Evolutionary conservation across 805 yeast genomes (phyloP).

Genomic region (Saccharomycopsis vini): DNA sequence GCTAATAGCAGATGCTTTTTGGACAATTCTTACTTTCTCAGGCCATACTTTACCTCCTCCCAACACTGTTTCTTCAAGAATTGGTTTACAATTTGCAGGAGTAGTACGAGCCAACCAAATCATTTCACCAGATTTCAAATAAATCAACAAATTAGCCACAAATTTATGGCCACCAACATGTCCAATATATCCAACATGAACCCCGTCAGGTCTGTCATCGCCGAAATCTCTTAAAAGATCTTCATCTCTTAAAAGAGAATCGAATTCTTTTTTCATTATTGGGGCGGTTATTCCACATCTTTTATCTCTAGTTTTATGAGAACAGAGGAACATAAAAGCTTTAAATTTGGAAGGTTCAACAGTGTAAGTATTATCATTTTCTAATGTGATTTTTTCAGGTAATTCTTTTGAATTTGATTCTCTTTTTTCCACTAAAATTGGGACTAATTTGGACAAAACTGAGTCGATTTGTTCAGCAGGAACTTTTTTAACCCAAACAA

Average conservation of each 20-base stretch:
- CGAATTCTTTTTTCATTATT: slow-evolving; percentile 71
- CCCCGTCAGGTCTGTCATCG: slow-evolving; percentile 71
- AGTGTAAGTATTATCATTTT: slow-evolving; percentile 21
- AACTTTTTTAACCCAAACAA: slow-evolving; percentile 56
- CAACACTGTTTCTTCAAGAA: slow-evolving; percentile 67
- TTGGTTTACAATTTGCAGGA: slow-evolving; percentile 66
- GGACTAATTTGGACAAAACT: slow-evolving; percentile 38
- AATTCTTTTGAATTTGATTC: slow-evolving; percentile 23
- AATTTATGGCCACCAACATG: slow-evolving; percentile 97
- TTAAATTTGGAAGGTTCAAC: slow-evolving; percentile 27
- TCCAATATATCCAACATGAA: slow-evolving; percentile 57
- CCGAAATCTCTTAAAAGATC: slow-evolving; percentile 69
- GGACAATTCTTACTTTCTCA: slow-evolving; percentile 50
- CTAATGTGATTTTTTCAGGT: slow-evolving; percentile 26
- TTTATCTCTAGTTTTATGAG: slow-evolving; percentile 86
- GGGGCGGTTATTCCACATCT: slow-evolving; percentile 94
- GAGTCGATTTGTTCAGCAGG: slow-evolving; percentile 33
- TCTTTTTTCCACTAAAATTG: slow-evolving; percentile 31
- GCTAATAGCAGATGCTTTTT: slow-evolving; percentile 28
- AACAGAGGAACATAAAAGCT: slow-evolving; percentile 65
- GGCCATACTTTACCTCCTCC: slow-evolving; percentile 59
- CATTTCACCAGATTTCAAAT: slow-evolving; percentile 61
- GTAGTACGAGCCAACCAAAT: slow-evolving; percentile 84
- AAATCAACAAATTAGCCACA: slow-evolving; percentile 81
- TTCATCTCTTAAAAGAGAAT: slow-evolving; percentile 56